phyloP scores from a whole-genome alignment of 2,329 filamentous ascomycete genomes.

The Dactylellina leptospora region DNA sequence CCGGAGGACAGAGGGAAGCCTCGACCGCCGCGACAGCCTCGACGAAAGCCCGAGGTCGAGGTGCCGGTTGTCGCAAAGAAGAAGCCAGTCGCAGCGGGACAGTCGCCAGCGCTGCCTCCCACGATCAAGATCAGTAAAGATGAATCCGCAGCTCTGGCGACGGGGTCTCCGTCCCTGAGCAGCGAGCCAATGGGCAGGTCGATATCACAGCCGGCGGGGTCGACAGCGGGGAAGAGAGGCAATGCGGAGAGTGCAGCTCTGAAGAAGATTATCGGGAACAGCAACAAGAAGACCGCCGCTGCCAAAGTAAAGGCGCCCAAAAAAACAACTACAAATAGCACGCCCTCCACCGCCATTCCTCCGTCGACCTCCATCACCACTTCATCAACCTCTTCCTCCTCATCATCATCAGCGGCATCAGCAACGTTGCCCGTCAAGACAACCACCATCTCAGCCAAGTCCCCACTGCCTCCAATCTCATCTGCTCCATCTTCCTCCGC shows the following conservation, averaged over 20 bases:
- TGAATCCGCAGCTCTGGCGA: constrained; percentile 22
- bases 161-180: constrained; percentile 8
- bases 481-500: constrained; percentile 20
- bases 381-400: constrained; percentile 12
- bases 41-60: constrained; percentile 30
- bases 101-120: constrained; percentile 41
- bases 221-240: constrained; percentile 30
- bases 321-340: background rate
- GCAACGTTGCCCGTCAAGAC: constrained; percentile 10
- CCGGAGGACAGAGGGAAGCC: constrained; percentile 56
- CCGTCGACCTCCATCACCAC: background rate
- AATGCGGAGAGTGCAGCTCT: constrained; percentile 42
- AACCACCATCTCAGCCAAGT: constrained; percentile 21
- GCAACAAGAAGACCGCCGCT: constrained; percentile 41
- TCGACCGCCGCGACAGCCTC: constrained; percentile 41
- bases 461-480: constrained; percentile 18
- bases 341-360: background rate
- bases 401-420: background rate
- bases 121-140: constrained; percentile 52
- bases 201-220: constrained; percentile 47
- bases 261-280: constrained; percentile 50
- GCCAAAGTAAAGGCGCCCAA: constrained; percentile 34
- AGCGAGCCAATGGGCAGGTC: constrained; percentile 54
- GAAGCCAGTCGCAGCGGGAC: constrained; percentile 51
- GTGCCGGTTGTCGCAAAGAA: constrained; percentile 42